Evolutionary conservation across 306 rosid species (phyloP), one percentile per base, ranked within the genome.

Genomic region (Vigna nakashimae): DNA sequence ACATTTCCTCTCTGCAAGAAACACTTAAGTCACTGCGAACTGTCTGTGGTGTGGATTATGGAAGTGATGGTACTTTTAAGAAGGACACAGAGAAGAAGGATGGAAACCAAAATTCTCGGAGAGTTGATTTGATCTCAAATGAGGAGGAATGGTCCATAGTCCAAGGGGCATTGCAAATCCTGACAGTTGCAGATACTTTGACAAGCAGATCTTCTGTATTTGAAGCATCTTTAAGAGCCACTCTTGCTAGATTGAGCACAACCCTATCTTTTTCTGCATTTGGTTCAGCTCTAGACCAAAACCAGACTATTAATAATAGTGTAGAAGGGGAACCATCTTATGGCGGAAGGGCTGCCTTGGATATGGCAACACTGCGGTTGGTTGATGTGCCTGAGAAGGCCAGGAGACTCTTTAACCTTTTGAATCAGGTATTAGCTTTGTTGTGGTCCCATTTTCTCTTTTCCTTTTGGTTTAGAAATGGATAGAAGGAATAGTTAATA

Each of bases 131-230:
- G 56, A 77, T 78, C 77, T 92, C 98, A 58, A 96, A 87, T 73
- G 99, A 96, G 88, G 99, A 95, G 87, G 99, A 96, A 79, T 96
- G 99, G 99, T 96, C 99, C 55, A 92, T 96, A 4, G 97, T 96
- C 80, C 99, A 96, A 87, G 99, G 99, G 75, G 97, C 99, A 60
- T 83, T 96, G 81, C 99, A 96, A 83, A 96, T 96, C 66, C 93
- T 96, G 51, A 96, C 99, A 5, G 99, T 96, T 76, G 89, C 99
- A 10, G 99, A 92, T 83, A 91, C 86, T 84, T 88, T 96, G 85
- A 96, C 99, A 64, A 91, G 98, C 94, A 91, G 99, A 66, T 89
- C 98, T 65, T 96, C 99, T 79, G 99, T 96, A 56, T 96, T 96
- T 80, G 99, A 96, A 91, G 99, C 98, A 74, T 88, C 99, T 73